A percentile compares a stretch with the other conserved stretches of the same genome.
phyloP scores from a whole-genome alignment of 2,329 filamentous ascomycete species.

The Colletotrichum limetticola region DNA sequence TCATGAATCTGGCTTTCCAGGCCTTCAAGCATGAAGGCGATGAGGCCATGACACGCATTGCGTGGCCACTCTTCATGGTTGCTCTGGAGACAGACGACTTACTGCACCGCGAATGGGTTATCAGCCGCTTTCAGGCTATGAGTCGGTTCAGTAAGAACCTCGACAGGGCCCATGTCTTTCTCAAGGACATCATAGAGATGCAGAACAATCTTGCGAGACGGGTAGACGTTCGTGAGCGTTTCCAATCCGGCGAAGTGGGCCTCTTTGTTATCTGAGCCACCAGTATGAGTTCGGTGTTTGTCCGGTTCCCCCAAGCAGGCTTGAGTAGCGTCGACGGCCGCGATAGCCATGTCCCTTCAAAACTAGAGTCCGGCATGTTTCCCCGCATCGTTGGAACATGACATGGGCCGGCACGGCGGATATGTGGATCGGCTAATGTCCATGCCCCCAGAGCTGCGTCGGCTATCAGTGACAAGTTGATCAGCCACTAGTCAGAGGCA shows the following conservation, averaged over 20 bases:
- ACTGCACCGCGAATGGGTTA: constrained; percentile 46
- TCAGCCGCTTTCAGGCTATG: constrained; percentile 44
- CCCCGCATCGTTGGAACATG: constrained; percentile 9
- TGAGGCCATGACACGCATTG: constrained; percentile 44
- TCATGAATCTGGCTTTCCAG: constrained; percentile 47
- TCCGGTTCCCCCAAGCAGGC: background rate
- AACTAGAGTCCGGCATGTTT: background rate
- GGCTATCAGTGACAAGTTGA: background rate
- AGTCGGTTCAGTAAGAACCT: constrained; percentile 46
- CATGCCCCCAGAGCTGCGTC: background rate
- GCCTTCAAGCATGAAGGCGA: constrained; percentile 45
- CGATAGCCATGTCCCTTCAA: background rate
- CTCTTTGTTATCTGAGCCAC: constrained; percentile 38
- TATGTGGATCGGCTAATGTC: constrained; percentile 9
- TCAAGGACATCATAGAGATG: constrained; percentile 38
- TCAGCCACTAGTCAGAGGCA: background rate
- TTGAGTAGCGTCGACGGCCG: background rate
- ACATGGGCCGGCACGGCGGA: too few species aligned
- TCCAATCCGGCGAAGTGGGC: constrained; percentile 31
- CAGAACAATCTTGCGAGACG: constrained; percentile 33
- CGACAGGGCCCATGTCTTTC: constrained; percentile 42
- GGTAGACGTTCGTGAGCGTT: constrained; percentile 36
- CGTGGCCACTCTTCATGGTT: constrained; percentile 49
- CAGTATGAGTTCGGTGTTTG: background rate
- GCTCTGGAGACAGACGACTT: constrained; percentile 47